Evolutionary conservation across 192 early-diverging fungal genomes (phyloP).

Genomic region (Mortierella claussenii): DNA sequence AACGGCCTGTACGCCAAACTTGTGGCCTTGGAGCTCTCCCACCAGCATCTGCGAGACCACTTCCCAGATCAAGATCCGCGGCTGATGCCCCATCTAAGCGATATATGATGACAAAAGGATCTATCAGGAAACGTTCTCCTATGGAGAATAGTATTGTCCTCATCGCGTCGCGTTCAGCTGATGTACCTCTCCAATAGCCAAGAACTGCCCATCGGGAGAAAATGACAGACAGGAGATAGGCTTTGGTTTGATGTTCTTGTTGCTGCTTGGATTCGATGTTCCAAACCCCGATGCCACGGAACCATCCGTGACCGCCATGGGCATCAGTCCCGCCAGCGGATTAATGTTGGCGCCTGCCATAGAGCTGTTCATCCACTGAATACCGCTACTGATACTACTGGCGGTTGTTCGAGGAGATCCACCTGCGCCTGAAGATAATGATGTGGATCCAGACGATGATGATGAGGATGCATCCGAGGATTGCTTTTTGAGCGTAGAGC

Average conservation of each 20-base stretch:
- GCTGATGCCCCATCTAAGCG: constrained; percentile 80
- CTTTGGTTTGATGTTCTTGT: constrained; percentile 63
- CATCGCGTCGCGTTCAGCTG: too few species aligned
- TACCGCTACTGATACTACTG: constrained; percentile 6
- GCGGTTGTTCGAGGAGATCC: constrained; percentile 13
- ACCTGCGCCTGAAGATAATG: constrained; percentile 1
- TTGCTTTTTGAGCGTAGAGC: constrained; percentile 29
- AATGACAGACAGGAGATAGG: constrained; percentile 79
- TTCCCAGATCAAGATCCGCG: constrained; percentile 80
- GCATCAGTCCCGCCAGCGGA: constrained; percentile 43
- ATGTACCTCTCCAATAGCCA: constrained; percentile 83
- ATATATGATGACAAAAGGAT: constrained; percentile 1
- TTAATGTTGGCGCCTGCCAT: constrained; percentile 27
- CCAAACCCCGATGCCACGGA: constrained; percentile 18
- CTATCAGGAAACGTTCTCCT: too few species aligned
- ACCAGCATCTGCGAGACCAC: constrained; percentile 62
- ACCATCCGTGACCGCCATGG: constrained; percentile 41
- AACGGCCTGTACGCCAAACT: constrained; percentile 77
- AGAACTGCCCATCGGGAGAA: constrained; percentile 71
- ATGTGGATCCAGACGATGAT: constrained; percentile 12
- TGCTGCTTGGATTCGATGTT: constrained; percentile 28
- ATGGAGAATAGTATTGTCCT: too few species aligned
- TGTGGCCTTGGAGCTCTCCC: constrained; percentile 76
- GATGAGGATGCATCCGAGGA: constrained; percentile 3
- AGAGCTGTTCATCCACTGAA: constrained; percentile 37